Base-by-base conservation (phyloP, 2,329 filamentous ascomycete genomes). In the Botrytis pseudocinerea region DNA sequence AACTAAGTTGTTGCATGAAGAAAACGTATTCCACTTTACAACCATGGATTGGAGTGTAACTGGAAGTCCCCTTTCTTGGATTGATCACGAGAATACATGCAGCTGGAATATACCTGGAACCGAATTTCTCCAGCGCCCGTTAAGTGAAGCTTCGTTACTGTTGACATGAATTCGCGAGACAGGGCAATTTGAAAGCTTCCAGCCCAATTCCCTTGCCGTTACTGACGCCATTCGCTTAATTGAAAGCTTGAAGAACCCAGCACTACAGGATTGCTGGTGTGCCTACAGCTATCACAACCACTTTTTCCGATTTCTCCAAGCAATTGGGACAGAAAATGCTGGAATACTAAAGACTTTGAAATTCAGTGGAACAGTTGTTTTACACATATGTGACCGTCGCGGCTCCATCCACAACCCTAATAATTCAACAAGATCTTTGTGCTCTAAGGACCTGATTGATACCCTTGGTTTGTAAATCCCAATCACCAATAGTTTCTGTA, bases 141-240 rank as follows among this genome's bases (percentile, higher is more conserved):
- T 38, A 5, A 0, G 14, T 16, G 54, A 69, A 28, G 0, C 22
- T 6, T 16, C 35, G 9, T 3, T 25, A 57, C 9, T n/a, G 1
- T 1, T 44, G 0, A 14, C n/a, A n/a, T 4, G 2, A 14, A 0
- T 5, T 4, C 5, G 16, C 16, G 18, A 9, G 6, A 16, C 12
- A 61, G 1, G 10, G 59, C 59, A 35, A 32, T 40, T 22, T 61
- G 12, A 4, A 1, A 38, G 10, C 20, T 25, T 25, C 4, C 20
- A 38, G 32, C 18, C 32, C 32, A 10, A 25, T 38, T 8, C 5
- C 4, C 2, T 40, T 28, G 9, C 12, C 10, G 16, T 18, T 25
- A 8, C 25, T 54, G 25, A 28, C 0, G 48, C 9, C 1, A 22
- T 59, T 40, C 16, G 6, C 4, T 20, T 40, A 16, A 28, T 64